These are phyloP conservation scores for Sarcomyxa edulis DNA, from an alignment of 768 basidiomycete genomes.

Conservation along the genomic window DNA sequence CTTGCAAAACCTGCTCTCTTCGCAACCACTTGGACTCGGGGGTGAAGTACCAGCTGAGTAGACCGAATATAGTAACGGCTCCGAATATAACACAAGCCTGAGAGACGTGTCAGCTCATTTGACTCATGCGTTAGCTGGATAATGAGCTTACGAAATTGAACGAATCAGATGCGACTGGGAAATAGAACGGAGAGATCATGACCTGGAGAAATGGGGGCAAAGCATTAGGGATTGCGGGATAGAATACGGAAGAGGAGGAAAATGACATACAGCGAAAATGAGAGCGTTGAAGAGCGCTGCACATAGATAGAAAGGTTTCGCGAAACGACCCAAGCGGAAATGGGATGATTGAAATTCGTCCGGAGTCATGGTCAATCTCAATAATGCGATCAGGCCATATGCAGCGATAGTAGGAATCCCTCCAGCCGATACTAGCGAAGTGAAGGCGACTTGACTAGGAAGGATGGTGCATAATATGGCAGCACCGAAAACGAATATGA, in stretches of 20 bases:
- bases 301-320: constrained; percentile 63
- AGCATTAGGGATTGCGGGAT: too few relatives aligned
- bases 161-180: constrained; percentile 68
- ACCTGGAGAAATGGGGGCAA: constrained; percentile 37
- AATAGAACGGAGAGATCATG: constrained; percentile 83
- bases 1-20: constrained; percentile 52
- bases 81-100: constrained; percentile 79
- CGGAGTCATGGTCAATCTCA: constrained; percentile 77
- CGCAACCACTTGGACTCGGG: constrained; percentile 80
- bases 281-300: constrained; percentile 70
- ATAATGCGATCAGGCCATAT: constrained; percentile 75
- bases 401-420: constrained; percentile 85
- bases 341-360: constrained; percentile 66
- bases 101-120: too few relatives aligned
- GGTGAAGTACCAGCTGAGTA: constrained; percentile 73
- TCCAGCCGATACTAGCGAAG: constrained; percentile 83
- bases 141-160: constrained; percentile 75
- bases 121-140: too few relatives aligned
- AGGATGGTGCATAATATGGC: constrained; percentile 80
- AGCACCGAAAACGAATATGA: constrained; percentile 79
- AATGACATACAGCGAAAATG: constrained; percentile 58
- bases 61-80: constrained; percentile 69
- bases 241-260: constrained; percentile 5
- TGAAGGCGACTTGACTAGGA: constrained; percentile 89
- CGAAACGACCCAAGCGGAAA: constrained; percentile 65